Base-by-base conservation (phyloP, 176 grass and related monocot genomes). In the Raddia distichophylla region DNA sequence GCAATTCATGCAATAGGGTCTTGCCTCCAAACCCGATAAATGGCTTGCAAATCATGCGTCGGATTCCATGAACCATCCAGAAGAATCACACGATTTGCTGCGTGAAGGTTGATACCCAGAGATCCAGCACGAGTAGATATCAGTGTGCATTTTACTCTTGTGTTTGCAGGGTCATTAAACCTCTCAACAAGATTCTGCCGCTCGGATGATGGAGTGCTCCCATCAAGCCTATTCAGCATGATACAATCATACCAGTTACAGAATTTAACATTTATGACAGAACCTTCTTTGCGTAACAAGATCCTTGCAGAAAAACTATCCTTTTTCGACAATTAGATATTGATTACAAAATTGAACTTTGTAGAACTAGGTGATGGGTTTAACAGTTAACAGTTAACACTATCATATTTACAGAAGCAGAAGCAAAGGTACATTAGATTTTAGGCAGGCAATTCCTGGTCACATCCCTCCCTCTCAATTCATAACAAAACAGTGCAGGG, bases 121-220 rank as follows among this genome's bases (percentile, higher is more conserved):
- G 96, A 98, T 85, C 96, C 96, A 91, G 96, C 96, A 76, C 96
- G 96, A 82, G 93, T 98, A 76, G 96, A 98, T 90, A 98, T 95
- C 87, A 98, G 81, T 50, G 79, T 80, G 67, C 96, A 98, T 88
- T 95, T 98, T 33, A 98, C 96, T 87, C 82, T 89, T 80, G 52
- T 90, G 77, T 98, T 98, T 60, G 22, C 74, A 78, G 87, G 82
- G 53, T 98, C 93, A 52, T 98, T 98, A 86, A 98, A 98, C 76
- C 46, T 91, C 82, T 95, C 93, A 15, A 98, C 96, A 81, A 95
- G 84, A 59, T 93, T 98, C 53, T 98, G 96, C 65, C 96, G 91
- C 66, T 98, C 96, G 16, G 90, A 82, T 82, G 89, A 87, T n/a
- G 75, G 91, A 47, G 96, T 98, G 64, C 90, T 95, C 82, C 96